phyloP scores from a whole-genome alignment of 148 eudicot genomes.

The Rheum nobile region DNA sequence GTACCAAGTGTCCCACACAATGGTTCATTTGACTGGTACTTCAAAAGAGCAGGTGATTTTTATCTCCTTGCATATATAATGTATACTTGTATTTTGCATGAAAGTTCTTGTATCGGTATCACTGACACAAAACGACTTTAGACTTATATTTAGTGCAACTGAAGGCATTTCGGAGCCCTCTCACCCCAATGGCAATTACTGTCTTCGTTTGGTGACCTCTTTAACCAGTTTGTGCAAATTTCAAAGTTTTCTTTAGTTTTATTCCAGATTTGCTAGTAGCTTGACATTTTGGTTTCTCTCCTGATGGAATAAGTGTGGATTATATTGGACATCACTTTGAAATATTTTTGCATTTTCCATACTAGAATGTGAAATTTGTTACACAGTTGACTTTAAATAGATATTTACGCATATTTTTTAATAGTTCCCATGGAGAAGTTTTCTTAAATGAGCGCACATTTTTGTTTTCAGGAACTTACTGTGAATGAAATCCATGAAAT shows the following conservation, averaged over 20 bases:
- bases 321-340: background rate
- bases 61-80: background rate
- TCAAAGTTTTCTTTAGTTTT: background rate
- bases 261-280: background rate
- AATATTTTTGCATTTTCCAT: background rate
- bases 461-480: conserved; percentile 16
- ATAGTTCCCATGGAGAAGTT: background rate
- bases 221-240: background rate
- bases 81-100: background rate
- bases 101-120: background rate
- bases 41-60: background rate
- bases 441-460: background rate
- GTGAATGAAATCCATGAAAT: conserved; percentile 1
- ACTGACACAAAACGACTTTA: too few relatives aligned
- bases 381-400: background rate
- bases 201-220: background rate
- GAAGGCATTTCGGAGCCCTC: background rate
- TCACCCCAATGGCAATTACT: background rate
- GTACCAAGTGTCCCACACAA: conserved; percentile 28
- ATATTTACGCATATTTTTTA: background rate
- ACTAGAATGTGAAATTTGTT: background rate
- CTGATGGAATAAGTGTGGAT: background rate
- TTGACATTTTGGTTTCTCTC: background rate
- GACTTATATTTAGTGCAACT: background rate
- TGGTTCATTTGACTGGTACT: background rate